Evolutionary conservation across 495 filamentous ascomycete species (phyloP).

Genomic region (Penicillium salamii): DNA sequence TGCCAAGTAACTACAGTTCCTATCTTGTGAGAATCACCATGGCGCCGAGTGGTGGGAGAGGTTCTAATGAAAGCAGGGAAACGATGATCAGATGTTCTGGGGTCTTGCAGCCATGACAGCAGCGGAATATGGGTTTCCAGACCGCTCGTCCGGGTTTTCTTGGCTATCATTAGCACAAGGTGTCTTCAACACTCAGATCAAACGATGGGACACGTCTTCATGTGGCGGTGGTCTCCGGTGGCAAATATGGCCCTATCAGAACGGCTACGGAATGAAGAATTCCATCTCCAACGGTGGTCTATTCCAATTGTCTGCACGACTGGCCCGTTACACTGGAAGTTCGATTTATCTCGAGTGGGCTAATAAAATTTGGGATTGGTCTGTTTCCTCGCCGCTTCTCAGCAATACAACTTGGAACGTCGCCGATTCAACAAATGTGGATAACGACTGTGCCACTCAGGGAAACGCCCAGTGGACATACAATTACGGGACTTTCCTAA

Average conservation of each 20-base stretch:
- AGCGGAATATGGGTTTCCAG: slow-evolving; percentile 49
- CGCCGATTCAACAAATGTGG: slow-evolving; percentile 58
- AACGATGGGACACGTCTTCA: slow-evolving; percentile 46
- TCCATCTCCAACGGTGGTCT: slow-evolving; percentile 65
- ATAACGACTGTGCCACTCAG: slow-evolving; percentile 50
- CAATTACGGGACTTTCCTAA: slow-evolving; percentile 66
- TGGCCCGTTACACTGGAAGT: slow-evolving; percentile 65
- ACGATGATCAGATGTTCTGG: slow-evolving; percentile 61
- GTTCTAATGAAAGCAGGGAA: slow-evolving; percentile 34
- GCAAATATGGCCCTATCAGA: slow-evolving; percentile 54
- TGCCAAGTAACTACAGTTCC: slow-evolving; percentile 41
- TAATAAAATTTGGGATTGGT: slow-evolving; percentile 65
- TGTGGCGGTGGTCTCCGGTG: slow-evolving; percentile 55
- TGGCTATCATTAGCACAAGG: slow-evolving; percentile 76
- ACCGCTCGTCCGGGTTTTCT: slow-evolving; percentile 50
- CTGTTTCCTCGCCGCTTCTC: slow-evolving; percentile 48
- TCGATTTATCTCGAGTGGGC: slow-evolving; percentile 67
- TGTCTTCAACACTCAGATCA: slow-evolving; percentile 71
- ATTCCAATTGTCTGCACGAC: slow-evolving; percentile 66
- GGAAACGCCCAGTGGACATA: slow-evolving; percentile 67
- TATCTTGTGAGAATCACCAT: slow-evolving; percentile 26
- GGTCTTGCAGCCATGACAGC: slow-evolving; percentile 54
- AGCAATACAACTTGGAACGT: slow-evolving; percentile 47
- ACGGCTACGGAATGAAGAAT: slow-evolving; percentile 65
- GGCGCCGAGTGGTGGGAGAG: not conserved